Evolutionary conservation across 139 green algal species (phyloP).

Genomic region (Prasinococcaceae sp.): DNA sequence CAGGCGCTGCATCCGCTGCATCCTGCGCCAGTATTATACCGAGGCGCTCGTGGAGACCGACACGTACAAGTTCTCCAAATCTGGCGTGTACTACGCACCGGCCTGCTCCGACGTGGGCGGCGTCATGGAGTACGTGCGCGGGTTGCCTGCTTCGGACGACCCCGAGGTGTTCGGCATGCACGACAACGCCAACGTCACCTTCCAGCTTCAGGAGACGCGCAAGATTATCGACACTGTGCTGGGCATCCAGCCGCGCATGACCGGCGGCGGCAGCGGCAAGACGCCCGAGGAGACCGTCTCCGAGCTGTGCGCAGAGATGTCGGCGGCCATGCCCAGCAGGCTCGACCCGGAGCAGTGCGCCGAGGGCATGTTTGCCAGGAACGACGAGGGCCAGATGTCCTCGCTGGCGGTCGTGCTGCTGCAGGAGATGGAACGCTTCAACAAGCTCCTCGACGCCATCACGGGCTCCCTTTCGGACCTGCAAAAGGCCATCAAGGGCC

Average conservation of each 20-base stretch:
- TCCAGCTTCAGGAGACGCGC: conserved; percentile 55
- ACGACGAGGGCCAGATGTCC: conserved; percentile 38
- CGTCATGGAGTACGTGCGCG: conserved; percentile 45
- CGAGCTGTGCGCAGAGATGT: conserved; percentile 37
- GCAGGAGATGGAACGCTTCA: conserved; percentile 56
- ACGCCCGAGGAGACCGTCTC: conserved; percentile 40
- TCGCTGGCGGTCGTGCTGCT: conserved; percentile 57
- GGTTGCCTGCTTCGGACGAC: conserved; percentile 41
- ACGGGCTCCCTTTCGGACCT: conserved; percentile 40
- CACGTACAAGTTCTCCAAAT: conserved; percentile 39
- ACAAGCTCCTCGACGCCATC: conserved; percentile 31
- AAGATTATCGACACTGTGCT: conserved; percentile 48
- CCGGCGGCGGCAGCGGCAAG: conserved; percentile 11
- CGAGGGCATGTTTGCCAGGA: background rate
- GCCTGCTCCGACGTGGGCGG: conserved; percentile 27
- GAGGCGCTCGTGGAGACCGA: conserved; percentile 36
- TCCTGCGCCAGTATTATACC: conserved; percentile 54
- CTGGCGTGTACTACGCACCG: conserved; percentile 37
- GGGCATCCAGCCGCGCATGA: conserved; percentile 50
- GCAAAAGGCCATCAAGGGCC: conserved; percentile 58
- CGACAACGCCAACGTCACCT: conserved; percentile 65
- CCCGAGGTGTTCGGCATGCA: conserved; percentile 83
- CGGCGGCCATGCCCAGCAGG: conserved; percentile 17
- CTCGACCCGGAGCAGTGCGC: conserved; percentile 18
- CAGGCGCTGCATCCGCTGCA: conserved; percentile 51